Conservation (phyloP, 106 monocot species). For the Hemerocallis citrina region DNA sequence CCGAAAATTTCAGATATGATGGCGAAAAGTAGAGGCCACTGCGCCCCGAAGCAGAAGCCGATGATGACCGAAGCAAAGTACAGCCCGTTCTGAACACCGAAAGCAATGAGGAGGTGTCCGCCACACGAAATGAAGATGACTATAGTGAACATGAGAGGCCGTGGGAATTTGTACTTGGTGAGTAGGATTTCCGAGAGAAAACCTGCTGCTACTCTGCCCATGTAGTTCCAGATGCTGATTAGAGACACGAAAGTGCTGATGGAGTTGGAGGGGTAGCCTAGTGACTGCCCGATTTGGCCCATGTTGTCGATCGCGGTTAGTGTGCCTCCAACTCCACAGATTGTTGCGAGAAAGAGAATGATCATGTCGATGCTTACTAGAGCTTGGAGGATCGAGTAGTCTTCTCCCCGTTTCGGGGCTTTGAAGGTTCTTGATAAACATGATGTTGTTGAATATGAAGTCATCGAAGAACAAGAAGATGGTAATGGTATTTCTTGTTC, state of each 20-base stretch:
- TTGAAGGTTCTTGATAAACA: not conserved
- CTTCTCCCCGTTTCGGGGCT: constrained; percentile 16
- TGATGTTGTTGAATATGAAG: not conserved
- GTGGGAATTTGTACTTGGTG: constrained; percentile 27
- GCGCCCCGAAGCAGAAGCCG: constrained; percentile 50
- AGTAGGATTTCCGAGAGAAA: constrained; percentile 35
- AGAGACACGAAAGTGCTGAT: constrained; percentile 41
- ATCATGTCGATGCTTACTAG: constrained; percentile 50
- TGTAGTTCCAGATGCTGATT: constrained; percentile 43
- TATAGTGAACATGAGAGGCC: constrained; percentile 24
- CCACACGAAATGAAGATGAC: constrained; percentile 37
- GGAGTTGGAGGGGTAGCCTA: constrained; percentile 26
- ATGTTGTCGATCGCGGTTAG: constrained; percentile 57
- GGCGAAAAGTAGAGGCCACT: constrained; percentile 34
- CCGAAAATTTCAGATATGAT: constrained; percentile 52
- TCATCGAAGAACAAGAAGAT: not conserved
- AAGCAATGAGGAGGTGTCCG: constrained; percentile 44
- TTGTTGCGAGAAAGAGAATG: constrained; percentile 27
- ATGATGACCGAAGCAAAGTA: constrained; percentile 43
- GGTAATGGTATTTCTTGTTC: not conserved
- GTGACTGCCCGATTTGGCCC: constrained; percentile 45
- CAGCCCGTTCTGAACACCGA: constrained; percentile 29
- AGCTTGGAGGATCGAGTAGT: constrained; percentile 19
- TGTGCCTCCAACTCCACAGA: constrained; percentile 43
- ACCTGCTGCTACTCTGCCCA: constrained; percentile 28